Base-by-base conservation (phyloP, 2,329 filamentous ascomycete species). In the Raffaelea ambrosiae region DNA sequence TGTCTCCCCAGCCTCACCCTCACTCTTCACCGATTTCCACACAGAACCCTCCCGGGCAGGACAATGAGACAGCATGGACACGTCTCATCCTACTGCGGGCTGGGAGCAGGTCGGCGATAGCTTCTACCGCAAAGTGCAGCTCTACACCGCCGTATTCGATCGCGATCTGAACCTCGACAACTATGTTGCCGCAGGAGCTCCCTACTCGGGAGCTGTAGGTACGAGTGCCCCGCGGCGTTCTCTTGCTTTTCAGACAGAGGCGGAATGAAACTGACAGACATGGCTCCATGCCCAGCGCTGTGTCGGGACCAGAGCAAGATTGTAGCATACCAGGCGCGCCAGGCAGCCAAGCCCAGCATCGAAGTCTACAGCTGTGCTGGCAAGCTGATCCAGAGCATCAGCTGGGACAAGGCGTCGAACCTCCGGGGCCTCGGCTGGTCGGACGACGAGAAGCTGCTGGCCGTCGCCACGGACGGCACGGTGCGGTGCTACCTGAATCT, bases 401-500 rank as follows among this genome's bases (percentile, higher is more conserved):
- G 85, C 63, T 97, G 91, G 90, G 91, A 97, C 58, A 88, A 90
- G 67, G 88, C 88, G 41, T 73, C 82, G 3, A 50, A 55, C 11
- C 87, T 98, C 60, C 86, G 84, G 63, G 89, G 88, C 2, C 74
- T 98, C 19, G 93, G 93, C 31, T 98, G 93, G 93, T 95, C 90
- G 19, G 91, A 95, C 59, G 88, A 96, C 55, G 93, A 98, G 72
- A 85, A 86, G 61, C 75, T 98, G 42, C 71, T 98, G 4, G 85
- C 96, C 0, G 82, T 97, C 45, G 88, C 89, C 10, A 79, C 86
- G 46, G 91, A 98, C 60, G 93, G 93, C 21, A 91, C 83, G 1
- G 91, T 97, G 40, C 78, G 90, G 51, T 93, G 88, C 64, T 96
- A 90, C 61, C 82, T 89, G 63, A 87, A 93, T 59, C 70, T 98